Evolutionary conservation across 805 yeast genomes (phyloP), one percentile per base, ranked within the genome.

Genomic region (Candida tallmaniae): DNA sequence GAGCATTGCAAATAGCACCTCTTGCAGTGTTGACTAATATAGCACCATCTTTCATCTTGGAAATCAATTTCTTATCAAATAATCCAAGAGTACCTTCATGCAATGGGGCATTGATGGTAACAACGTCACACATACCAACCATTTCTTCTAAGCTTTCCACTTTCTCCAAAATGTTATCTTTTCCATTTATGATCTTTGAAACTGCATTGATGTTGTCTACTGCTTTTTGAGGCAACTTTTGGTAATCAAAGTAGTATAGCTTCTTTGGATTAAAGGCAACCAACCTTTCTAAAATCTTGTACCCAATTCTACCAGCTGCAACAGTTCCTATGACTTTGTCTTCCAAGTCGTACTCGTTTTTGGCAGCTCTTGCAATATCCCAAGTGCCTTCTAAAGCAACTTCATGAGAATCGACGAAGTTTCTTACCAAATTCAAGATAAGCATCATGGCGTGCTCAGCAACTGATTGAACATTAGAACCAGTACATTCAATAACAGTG

Each of bases 301-400:
- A 78, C 18, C 93, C 93, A 48, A 83, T 84, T 57, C 90, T 73
- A 34, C 90, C 93, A 19, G 83, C 83, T 39, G 89, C 93, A 41
- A 83, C 82, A 26, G 89, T 82, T n/a, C 83, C 81, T 39, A 83
- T 67, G 20, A 77, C 80, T 62, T 83, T 83, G 40, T 75, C 83
- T 55, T 83, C 93, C 40, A 83, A 55, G 50, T 83, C 93, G 47
- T 74, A 83, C 23, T 81, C 76, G 50, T 79, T 79, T 60, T 80
- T 79, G 39, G 89, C 85, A 32, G 74, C 74, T 29, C 68, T 83
- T 14, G 93, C 89, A 50, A 83, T 83, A 52, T 83, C 81, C 93
- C 93, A 83, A 21, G 67, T 71, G 27, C 77, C 79, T 31, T 52
- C 39, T 31, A 73, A 50, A 28, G 83, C 78, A 56, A 78, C 84